These are phyloP conservation scores for Periconia macrospinosa DNA, from an alignment of 2,329 filamentous ascomycete genomes.

Conservation along the genomic window DNA sequence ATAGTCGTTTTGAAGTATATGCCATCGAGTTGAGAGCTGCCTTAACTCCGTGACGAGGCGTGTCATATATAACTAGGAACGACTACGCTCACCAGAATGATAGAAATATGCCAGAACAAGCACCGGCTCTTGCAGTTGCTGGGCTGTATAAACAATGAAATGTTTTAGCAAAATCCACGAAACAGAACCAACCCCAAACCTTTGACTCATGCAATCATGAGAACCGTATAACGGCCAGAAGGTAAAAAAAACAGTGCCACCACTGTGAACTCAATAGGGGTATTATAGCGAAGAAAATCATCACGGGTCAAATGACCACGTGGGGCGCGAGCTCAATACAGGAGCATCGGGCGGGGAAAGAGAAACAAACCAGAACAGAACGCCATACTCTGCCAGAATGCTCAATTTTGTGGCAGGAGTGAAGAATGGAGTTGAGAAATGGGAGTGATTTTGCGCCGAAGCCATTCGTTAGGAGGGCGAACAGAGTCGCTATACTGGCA, in stretches of 20 bases:
- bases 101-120: background rate
- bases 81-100: background rate
- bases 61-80: background rate
- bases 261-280: conserved; percentile 7
- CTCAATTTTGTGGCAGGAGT: conserved; percentile 11
- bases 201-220: conserved; percentile 4
- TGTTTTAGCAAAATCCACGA: conserved; percentile 1
- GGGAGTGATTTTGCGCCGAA: background rate
- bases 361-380: conserved; percentile 4
- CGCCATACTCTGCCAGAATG: conserved; percentile 6
- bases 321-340: conserved; percentile 9
- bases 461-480: background rate
- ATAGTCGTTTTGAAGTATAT: no score
- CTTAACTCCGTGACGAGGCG: no score
- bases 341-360: background rate
- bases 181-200: conserved; percentile 4
- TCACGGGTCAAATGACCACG: conserved; percentile 15
- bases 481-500: background rate
- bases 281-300: conserved; percentile 12
- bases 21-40: no score
- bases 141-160: conserved; percentile 6
- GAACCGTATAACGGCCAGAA: conserved; percentile 7
- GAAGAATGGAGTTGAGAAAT: background rate
- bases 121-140: background rate
- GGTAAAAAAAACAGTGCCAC: background rate